phyloP scores from a whole-genome alignment of 2,329 filamentous ascomycete species.

The Tolypocladium nubicola region DNA sequence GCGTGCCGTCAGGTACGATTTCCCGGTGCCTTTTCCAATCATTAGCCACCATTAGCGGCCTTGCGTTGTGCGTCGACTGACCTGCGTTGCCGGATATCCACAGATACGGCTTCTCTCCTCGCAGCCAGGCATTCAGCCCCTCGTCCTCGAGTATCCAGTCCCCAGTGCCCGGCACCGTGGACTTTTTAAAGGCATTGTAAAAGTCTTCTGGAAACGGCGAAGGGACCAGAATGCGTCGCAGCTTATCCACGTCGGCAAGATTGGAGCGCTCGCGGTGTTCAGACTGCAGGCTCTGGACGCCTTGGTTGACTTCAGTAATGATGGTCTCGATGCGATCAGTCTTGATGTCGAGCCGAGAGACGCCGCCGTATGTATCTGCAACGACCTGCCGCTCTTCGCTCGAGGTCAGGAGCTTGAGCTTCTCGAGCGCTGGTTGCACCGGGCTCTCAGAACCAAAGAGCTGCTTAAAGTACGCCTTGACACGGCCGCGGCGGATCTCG shows the following conservation, averaged over 20 bases:
- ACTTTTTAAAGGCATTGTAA: conserved; percentile 28
- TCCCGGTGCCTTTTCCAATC: conserved; percentile 25
- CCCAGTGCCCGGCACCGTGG: conserved; percentile 29
- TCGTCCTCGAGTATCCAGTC: conserved; percentile 33
- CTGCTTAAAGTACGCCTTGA: conserved; percentile 29
- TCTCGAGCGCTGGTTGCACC: conserved; percentile 27
- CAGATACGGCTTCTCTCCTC: conserved; percentile 25
- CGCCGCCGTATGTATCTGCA: conserved; percentile 30
- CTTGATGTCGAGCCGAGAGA: conserved; percentile 22
- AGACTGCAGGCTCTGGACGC: conserved; percentile 20
- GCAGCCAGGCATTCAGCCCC: conserved; percentile 26
- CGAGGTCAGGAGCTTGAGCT: conserved; percentile 27
- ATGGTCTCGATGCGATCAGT: conserved; percentile 24
- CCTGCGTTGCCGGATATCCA: conserved; percentile 34
- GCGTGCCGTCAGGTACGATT: conserved; percentile 33
- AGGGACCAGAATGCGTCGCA: conserved; percentile 29
- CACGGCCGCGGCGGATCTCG: conserved; percentile 27
- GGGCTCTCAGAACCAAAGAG: conserved; percentile 28
- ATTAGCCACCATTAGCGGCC: not conserved
- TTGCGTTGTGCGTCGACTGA: not conserved
- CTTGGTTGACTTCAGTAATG: conserved; percentile 23
- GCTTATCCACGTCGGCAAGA: conserved; percentile 21
- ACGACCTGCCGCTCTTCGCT: conserved; percentile 31
- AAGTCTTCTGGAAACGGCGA: conserved; percentile 32
- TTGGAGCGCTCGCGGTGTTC: conserved; percentile 23